Base-by-base conservation (phyloP, 2,329 filamentous ascomycete genomes). In the Hypocreales sp. region DNA sequence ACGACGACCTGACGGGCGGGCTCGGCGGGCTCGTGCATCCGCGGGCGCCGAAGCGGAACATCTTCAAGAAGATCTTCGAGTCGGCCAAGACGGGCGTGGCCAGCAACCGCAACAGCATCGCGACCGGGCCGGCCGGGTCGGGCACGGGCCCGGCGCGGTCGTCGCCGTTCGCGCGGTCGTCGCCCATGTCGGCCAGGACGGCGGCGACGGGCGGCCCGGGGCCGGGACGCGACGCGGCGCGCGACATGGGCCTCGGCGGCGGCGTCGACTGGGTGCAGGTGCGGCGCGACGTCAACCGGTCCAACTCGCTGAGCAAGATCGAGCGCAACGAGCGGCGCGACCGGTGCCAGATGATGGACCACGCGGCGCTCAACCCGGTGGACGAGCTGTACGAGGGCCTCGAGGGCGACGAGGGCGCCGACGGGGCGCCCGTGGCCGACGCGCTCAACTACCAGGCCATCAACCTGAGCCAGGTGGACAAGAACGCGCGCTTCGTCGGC, bases 191-290 rank as follows among this genome's bases (percentile, higher is more conserved):
- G 25, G 56, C 48, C 8, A 49, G 39, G 7, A 42, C 51, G 20
- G 33, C 45, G 4, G 48, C 50, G 7, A 46, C 53, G 35, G 52
- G 53, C 22, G 51, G 39, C 24, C 36, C 45, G 8, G 46, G 47
- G 15, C 40, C 50, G 31, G 53, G 45, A 29, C 58, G 60, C 24
- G 68, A 72, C 35, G 55, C 65, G 5, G 67, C 72, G 10, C 66
- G 69, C 30, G 83, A 92, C 12, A 79, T 79, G 66, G 82, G 79
- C 3, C 51, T 79, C 6, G 66, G 59, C 20, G 40, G 57, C 13
- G 58, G 57, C 8, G 67, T 80, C 10, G 87, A 95, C 48, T 98
- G 90, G 86, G 84, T 98, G n/a, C 86, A 95, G 48, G 84, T 95
- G 14, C 78, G 90, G 20, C 73, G 90, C 24, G 92, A 98, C 51